Evolutionary conservation across 768 basidiomycete genomes (phyloP).

Genomic region (Russula emetica): DNA sequence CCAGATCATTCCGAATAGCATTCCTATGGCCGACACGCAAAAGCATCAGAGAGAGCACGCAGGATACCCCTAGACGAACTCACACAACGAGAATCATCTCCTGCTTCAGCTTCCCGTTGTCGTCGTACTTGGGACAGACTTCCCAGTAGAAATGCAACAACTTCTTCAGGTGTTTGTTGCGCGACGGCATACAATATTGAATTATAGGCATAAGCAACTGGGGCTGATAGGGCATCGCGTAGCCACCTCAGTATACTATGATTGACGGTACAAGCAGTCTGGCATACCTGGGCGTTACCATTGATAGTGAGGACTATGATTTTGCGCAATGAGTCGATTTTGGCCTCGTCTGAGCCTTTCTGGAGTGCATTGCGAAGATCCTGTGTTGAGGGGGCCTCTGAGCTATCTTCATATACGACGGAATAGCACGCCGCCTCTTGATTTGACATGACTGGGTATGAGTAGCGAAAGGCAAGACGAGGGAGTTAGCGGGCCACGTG

Average conservation of each 20-base stretch:
- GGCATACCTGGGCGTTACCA: slow-evolving; percentile 81
- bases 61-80: slow-evolving; percentile 36
- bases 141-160: slow-evolving; percentile 95
- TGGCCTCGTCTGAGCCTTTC: slow-evolving; percentile 96
- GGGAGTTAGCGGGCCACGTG: slow-evolving; percentile 16
- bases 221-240: slow-evolving; percentile 48
- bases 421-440: slow-evolving; percentile 73
- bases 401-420: slow-evolving; percentile 65
- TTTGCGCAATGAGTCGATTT: slow-evolving; percentile 91
- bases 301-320: slow-evolving; percentile 93
- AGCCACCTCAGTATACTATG: slow-evolving; percentile 2
- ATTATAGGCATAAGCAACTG: slow-evolving; percentile 95
- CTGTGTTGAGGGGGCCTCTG: slow-evolving; percentile 72
- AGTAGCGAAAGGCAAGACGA: background rate
- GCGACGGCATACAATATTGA: slow-evolving; percentile 93
- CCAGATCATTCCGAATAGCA: slow-evolving; percentile 95
- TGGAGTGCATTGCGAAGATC: slow-evolving; percentile 82
- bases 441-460: slow-evolving; percentile 34
- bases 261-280: background rate
- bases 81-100: slow-evolving; percentile 99
- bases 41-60: slow-evolving; percentile 2
- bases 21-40: slow-evolving; percentile 50
- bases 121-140: slow-evolving; percentile 96
- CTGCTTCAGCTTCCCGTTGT: slow-evolving; percentile 95
- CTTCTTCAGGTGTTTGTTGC: slow-evolving; percentile 96